A percentile compares a stretch with the other conserved stretches of the same genome.
phyloP scores from a whole-genome alignment of 2,329 filamentous ascomycete genomes.

The Alternaria brassicicola region DNA sequence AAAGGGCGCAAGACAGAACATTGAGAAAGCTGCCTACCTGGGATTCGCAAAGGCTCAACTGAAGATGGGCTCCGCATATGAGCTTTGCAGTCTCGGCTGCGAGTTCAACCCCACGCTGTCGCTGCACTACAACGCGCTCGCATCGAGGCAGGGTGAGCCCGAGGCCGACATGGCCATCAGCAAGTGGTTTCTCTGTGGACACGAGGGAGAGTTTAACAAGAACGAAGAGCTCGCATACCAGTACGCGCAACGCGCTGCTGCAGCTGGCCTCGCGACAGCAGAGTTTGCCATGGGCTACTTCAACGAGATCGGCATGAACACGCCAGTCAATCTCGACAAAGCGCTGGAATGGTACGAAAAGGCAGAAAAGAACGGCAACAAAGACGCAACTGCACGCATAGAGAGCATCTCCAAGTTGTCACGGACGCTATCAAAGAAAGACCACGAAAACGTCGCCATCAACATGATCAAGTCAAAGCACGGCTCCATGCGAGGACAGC shows the following conservation, averaged over 20 bases:
- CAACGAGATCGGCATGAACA: constrained; percentile 92
- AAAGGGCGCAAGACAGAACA: constrained; percentile 77
- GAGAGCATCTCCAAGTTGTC: constrained; percentile 78
- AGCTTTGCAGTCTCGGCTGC: constrained; percentile 90
- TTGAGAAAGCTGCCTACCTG: constrained; percentile 94
- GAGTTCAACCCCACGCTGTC: constrained; percentile 94
- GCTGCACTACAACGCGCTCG: constrained; percentile 92
- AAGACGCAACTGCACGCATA: constrained; percentile 80
- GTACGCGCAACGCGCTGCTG: constrained; percentile 86
- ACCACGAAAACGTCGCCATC: constrained; percentile 91
- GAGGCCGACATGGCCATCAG: constrained; percentile 96
- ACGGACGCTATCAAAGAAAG: constrained; percentile 83
- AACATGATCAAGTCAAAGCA: constrained; percentile 73
- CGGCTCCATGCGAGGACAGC: constrained; percentile 57
- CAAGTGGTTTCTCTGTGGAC: constrained; percentile 97
- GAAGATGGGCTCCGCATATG: constrained; percentile 96
- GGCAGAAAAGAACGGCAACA: constrained; percentile 88
- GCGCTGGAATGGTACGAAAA: constrained; percentile 89
- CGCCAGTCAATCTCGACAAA: constrained; percentile 80
- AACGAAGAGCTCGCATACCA: constrained; percentile 93
- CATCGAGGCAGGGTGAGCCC: constrained; percentile 86
- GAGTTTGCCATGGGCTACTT: constrained; percentile 99
- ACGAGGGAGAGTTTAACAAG: constrained; percentile 90
- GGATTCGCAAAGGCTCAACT: constrained; percentile 96
- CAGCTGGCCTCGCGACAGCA: constrained; percentile 80